Base-by-base conservation (phyloP, 1,139 yeast species). In the Starmera stellimalicola region DNA sequence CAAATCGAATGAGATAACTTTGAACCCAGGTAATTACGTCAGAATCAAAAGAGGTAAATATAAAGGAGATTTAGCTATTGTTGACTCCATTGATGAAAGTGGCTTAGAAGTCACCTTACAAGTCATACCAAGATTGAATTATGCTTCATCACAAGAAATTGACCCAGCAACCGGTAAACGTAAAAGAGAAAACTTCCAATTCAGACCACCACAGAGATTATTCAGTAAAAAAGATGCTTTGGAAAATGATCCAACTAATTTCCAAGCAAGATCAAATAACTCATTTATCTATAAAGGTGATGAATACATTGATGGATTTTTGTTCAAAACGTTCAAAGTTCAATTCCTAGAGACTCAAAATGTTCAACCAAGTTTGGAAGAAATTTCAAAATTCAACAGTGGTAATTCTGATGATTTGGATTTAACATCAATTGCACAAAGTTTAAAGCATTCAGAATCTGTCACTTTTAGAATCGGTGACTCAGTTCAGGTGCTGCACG, bases 101-200 rank as follows among this genome's bases (percentile, higher is more conserved):
- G 97, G 95, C 34, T 69, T 93, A 45, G 97, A 88, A 54, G 97
- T 87, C 17, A 73, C 94, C 51, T 75, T 94, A 50, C 85, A 85
- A 52, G 68, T 93, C 41, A 94, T 91, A 17, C 98, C 98, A 26
- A 74, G 98, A 50, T 63, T 91, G 40, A 97, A 91, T 55, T 91
- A 91, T 55, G 42, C 75, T 74, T 51, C 62, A 66, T 34, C 75
- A 72, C 17, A 27, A 38, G 73, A 69, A 29, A 70, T 76, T 27
- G 82, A 77, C 54, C 67, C 60, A 37, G 72, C 53, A 8, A 51
- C 59, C 7, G 60, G 62, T 17, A 73, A 70, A 48, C 57, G 73
- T 38, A 70, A 74, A 52, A 57, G 70, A 34, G 57, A 60, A n/a
- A 56, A 69, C 52, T 52, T 55, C 31, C 75, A 81, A 42, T 61